A percentile compares a stretch with the other conserved stretches of the same genome.
phyloP scores from a whole-genome alignment of 2,329 filamentous ascomycete species.

The Botrytis paeoniae region DNA sequence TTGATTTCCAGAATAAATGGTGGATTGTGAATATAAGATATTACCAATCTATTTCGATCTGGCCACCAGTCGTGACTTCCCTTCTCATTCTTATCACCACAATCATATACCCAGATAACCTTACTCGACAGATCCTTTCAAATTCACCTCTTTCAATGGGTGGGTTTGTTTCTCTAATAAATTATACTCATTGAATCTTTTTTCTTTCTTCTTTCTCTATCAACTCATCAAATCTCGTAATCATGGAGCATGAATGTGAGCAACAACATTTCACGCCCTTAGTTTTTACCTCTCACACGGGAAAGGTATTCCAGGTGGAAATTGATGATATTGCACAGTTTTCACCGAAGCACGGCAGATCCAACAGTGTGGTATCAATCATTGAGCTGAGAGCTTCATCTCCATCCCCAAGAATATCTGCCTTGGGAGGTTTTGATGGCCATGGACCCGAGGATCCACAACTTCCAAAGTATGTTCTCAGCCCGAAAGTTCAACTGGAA shows the following conservation, averaged over 20 bases:
- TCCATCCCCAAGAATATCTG: not conserved
- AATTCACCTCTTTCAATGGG: not conserved
- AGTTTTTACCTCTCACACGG: slow-evolving; percentile 21
- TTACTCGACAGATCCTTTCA: rapidly evolving
- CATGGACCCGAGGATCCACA: not conserved
- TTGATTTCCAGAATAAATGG: not conserved
- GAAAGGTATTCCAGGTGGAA: slow-evolving; percentile 23
- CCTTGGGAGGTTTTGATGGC: not conserved
- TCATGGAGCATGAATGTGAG: slow-evolving; percentile 16
- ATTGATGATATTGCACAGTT: slow-evolving; percentile 6
- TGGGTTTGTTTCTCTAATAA: not conserved
- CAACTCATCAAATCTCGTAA: not conserved
- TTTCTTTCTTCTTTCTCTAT: not conserved
- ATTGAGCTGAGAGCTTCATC: slow-evolving; percentile 5
- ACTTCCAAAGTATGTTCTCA: not conserved
- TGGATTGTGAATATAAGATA: not conserved
- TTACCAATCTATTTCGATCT: not conserved
- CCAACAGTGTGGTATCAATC: slow-evolving; percentile 6
- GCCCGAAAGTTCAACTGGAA: not conserved
- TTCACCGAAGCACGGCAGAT: slow-evolving; percentile 6
- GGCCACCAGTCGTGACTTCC: slow-evolving; percentile 1
- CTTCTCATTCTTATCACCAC: not conserved
- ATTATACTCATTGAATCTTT: not conserved
- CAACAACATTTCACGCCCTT: slow-evolving; percentile 9
- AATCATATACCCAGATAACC: not conserved